Evolutionary conservation across 2,329 filamentous ascomycete species (phyloP).

Genomic region (Penicillium sp.): DNA sequence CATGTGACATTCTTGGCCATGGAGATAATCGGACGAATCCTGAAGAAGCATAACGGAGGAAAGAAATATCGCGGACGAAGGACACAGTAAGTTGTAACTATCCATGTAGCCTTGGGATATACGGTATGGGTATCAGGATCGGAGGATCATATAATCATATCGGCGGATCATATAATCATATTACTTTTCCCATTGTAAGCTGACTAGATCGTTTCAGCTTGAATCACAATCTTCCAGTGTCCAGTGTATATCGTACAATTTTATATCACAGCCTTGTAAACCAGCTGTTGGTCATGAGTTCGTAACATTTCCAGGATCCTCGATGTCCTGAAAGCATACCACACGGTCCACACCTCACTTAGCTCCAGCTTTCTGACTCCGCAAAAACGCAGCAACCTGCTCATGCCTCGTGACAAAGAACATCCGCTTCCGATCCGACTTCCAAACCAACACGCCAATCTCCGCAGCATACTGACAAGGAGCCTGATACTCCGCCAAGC

Average conservation of each 20-base stretch:
- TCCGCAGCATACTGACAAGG: constrained; percentile 69
- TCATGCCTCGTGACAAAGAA: constrained; percentile 93
- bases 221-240: not conserved
- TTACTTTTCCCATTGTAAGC: not conserved
- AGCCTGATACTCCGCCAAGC: constrained; percentile 58
- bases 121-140: no score
- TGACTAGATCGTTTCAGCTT: not conserved
- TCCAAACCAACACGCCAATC: constrained; percentile 85
- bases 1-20: not conserved
- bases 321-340: constrained; percentile 10
- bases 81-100: no score
- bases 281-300: constrained; percentile 14
- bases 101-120: no score
- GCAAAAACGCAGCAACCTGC: constrained; percentile 78
- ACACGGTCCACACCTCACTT: not conserved
- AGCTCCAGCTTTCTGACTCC: constrained; percentile 50
- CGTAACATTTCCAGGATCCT: constrained; percentile 13
- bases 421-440: constrained; percentile 70
- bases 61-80: no score
- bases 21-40: not conserved
- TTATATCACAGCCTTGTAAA: constrained; percentile 4
- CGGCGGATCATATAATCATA: no score
- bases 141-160: no score
- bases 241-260: constrained; percentile 15
- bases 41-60: no score